These are phyloP conservation scores for Phytophthora melonis DNA, from an alignment of 352 stramenopile genomes.

Conservation along the genomic window DNA sequence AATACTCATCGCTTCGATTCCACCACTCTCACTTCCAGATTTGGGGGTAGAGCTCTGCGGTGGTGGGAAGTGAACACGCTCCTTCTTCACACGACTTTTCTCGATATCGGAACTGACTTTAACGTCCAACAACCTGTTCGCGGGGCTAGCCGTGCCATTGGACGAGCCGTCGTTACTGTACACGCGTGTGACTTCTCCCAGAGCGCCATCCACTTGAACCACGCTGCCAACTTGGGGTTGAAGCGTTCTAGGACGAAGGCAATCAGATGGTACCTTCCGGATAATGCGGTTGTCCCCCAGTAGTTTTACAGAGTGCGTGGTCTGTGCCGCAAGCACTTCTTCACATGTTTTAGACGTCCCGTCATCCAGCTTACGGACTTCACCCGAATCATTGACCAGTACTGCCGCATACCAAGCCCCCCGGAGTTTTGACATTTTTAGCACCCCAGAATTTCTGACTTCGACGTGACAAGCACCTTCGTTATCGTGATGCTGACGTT, in stretches of 20 bases:
- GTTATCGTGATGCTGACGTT: constrained; percentile 28
- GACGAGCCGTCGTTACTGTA: constrained; percentile 35
- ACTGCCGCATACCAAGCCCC: constrained; percentile 72
- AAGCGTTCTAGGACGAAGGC: constrained; percentile 45
- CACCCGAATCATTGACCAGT: constrained; percentile 38
- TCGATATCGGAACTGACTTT: constrained; percentile 58
- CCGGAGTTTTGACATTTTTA: constrained; percentile 51
- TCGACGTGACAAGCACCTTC: constrained; percentile 53
- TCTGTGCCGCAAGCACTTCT: constrained; percentile 29
- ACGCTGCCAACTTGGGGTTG: constrained; percentile 74
- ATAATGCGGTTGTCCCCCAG: constrained; percentile 47
- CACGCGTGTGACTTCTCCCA: constrained; percentile 69
- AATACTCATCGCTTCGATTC: constrained; percentile 80
- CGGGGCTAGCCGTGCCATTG: constrained; percentile 6
- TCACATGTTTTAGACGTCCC: constrained; percentile 24
- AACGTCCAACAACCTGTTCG: constrained; percentile 54
- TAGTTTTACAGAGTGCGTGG: constrained; percentile 54
- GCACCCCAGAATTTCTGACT: constrained; percentile 49
- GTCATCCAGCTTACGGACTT: constrained; percentile 21
- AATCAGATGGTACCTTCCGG: constrained; percentile 54
- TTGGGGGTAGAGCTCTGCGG: constrained; percentile 12
- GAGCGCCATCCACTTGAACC: constrained; percentile 69
- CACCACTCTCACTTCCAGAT: constrained; percentile 28
- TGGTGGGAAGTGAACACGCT: constrained; percentile 65
- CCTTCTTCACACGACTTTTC: constrained; percentile 61